phyloP scores from a whole-genome alignment of 306 rosid species.

The Vigna trinervia region DNA sequence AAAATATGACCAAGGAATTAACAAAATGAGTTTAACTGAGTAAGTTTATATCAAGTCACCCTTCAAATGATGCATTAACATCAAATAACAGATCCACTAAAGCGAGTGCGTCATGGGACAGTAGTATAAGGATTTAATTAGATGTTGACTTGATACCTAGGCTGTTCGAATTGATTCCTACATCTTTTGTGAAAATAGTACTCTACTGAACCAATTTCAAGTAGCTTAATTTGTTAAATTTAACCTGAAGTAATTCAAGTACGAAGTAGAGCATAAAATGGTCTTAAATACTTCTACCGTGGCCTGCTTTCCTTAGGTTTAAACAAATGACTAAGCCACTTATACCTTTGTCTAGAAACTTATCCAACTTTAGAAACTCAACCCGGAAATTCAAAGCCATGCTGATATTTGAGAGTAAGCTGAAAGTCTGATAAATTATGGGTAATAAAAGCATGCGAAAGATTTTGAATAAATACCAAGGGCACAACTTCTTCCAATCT shows the following conservation, averaged over 20 bases:
- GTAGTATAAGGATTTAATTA: neutral
- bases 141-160: neutral
- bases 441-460: slow-evolving; percentile 13
- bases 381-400: slow-evolving; percentile 34
- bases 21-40: slow-evolving; percentile 3
- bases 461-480: slow-evolving; percentile 52
- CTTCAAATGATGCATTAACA: slow-evolving; percentile 4
- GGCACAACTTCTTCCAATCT: slow-evolving; percentile 73
- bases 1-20: slow-evolving; percentile 17
- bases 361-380: slow-evolving; percentile 23
- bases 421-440: neutral
- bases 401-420: slow-evolving; percentile 15
- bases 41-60: slow-evolving; percentile 15
- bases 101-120: neutral
- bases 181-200: slow-evolving; percentile 14
- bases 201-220: slow-evolving; percentile 29
- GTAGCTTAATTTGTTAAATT: slow-evolving; percentile 27
- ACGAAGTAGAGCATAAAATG: slow-evolving; percentile 21
- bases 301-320: slow-evolving; percentile 20
- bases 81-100: slow-evolving; percentile 5
- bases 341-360: slow-evolving; percentile 24
- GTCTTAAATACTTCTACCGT: slow-evolving; percentile 18
- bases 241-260: slow-evolving; percentile 19
- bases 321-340: slow-evolving; percentile 40
- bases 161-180: slow-evolving; percentile 14